Evolutionary conservation across 441 rosid genomes (phyloP).

Genomic region (Arabidopsis lyrata): DNA sequence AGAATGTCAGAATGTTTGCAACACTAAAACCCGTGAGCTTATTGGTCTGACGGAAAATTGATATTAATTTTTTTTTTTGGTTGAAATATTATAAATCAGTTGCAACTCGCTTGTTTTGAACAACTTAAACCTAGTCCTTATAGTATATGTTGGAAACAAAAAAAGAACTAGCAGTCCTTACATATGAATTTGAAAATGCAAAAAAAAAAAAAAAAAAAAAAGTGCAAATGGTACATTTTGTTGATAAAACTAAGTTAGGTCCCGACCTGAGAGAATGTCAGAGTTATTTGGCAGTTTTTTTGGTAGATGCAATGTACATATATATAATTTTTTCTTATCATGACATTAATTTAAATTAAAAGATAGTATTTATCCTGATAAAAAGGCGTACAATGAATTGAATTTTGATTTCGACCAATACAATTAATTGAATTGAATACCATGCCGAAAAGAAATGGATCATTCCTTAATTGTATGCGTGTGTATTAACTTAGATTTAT

Average conservation of each 20-base stretch:
- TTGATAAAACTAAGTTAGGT: slow-evolving; percentile 10
- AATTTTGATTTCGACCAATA: slow-evolving; percentile 10
- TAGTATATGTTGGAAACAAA: neutral
- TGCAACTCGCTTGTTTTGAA: slow-evolving; percentile 1
- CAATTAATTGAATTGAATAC: neutral
- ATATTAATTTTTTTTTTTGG: neutral
- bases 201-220: too few species aligned
- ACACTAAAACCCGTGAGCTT: slow-evolving; percentile 32
- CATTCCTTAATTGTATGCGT: neutral
- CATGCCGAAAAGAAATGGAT: neutral
- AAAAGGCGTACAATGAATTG: neutral
- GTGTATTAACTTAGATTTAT: neutral
- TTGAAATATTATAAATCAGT: neutral
- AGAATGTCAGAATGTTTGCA: slow-evolving; percentile 46
- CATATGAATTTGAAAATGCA: neutral
- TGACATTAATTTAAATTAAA: neutral
- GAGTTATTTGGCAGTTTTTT: slow-evolving; percentile 1
- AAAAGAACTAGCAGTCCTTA: neutral
- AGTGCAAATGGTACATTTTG: neutral
- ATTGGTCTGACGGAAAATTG: slow-evolving; percentile 44
- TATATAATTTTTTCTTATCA: neutral
- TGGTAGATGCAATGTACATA: slow-evolving; percentile 16
- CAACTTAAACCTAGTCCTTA: slow-evolving; percentile 3
- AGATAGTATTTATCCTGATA: too few species aligned
- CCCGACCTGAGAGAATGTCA: slow-evolving; percentile 32